Conservation (phyloP, 768 basidiomycete genomes). For the Psilocybe subaeruginosa region DNA sequence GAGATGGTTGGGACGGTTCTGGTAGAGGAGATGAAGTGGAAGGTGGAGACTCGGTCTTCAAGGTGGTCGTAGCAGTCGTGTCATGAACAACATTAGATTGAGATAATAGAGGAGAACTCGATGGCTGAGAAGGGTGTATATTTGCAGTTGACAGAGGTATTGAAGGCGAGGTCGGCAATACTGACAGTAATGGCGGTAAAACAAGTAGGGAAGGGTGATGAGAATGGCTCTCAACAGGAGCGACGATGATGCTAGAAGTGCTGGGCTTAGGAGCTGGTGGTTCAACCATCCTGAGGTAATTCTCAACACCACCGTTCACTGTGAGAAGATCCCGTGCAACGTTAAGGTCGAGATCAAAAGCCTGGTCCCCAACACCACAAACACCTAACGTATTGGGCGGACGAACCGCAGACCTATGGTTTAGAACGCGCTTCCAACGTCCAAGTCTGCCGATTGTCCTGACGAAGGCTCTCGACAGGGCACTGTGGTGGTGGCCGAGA, state of each 20-base stretch:
- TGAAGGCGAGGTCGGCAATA: slow-evolving; percentile 15
- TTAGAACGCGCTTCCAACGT: slow-evolving; percentile 79
- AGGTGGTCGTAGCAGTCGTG: background rate
- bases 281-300: slow-evolving; percentile 63
- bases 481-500: slow-evolving; percentile 59
- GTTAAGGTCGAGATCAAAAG: slow-evolving; percentile 70
- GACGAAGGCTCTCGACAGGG: slow-evolving; percentile 75
- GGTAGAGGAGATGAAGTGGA: slow-evolving; percentile 5
- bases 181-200: slow-evolving; percentile 7
- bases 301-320: slow-evolving; percentile 65
- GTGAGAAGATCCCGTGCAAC: slow-evolving; percentile 64
- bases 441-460: slow-evolving; percentile 85
- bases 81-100: background rate
- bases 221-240: slow-evolving; percentile 1
- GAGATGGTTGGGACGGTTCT: background rate
- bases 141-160: slow-evolving; percentile 7
- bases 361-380: slow-evolving; percentile 57
- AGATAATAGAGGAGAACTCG: slow-evolving; percentile 13
- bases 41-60: slow-evolving; percentile 7
- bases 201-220: slow-evolving; percentile 6
- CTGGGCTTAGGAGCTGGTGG: slow-evolving; percentile 16
- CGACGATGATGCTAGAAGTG: background rate
- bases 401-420: slow-evolving; percentile 38
- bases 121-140: slow-evolving; percentile 4
- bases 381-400: slow-evolving; percentile 31